These are phyloP conservation scores for Colletotrichum lindemuthianum DNA, from an alignment of 2,329 filamentous ascomycete species.

Conservation along the genomic window DNA sequence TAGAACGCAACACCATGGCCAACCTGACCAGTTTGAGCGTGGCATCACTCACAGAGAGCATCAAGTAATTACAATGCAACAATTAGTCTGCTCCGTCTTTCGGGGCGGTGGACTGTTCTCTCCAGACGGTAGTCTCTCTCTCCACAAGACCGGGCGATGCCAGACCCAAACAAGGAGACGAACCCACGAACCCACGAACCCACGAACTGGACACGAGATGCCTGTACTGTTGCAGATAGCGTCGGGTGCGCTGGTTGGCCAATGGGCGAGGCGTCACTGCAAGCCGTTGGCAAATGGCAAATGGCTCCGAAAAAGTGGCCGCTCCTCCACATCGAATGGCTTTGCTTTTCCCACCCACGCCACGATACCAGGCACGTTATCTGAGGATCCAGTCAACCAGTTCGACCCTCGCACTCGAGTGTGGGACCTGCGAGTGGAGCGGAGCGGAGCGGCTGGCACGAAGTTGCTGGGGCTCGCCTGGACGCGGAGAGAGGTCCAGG, in stretches of 20 bases:
- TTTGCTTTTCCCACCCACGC: background rate
- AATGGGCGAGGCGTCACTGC: constrained; percentile 27
- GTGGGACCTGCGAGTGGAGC: constrained; percentile 13
- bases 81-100: no score
- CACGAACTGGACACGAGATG: no score
- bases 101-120: background rate
- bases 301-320: constrained; percentile 33
- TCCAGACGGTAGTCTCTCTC: constrained; percentile 9
- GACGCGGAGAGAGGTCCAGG: constrained; percentile 3
- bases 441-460: constrained; percentile 20
- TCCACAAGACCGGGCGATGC: constrained; percentile 23
- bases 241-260: constrained; percentile 30
- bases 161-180: no score
- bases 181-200: no score
- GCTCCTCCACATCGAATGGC: constrained; percentile 15
- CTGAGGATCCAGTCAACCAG: constrained; percentile 17
- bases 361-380: constrained; percentile 9
- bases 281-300: constrained; percentile 36
- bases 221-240: constrained; percentile 21
- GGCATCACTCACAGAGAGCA: no score
- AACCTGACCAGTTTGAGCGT: no score
- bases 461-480: constrained; percentile 23
- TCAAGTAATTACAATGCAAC: no score
- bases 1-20: no score
- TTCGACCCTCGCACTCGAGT: constrained; percentile 26